phyloP scores from a whole-genome alignment of 768 basidiomycete genomes.

The Leccinum incarnatum region DNA sequence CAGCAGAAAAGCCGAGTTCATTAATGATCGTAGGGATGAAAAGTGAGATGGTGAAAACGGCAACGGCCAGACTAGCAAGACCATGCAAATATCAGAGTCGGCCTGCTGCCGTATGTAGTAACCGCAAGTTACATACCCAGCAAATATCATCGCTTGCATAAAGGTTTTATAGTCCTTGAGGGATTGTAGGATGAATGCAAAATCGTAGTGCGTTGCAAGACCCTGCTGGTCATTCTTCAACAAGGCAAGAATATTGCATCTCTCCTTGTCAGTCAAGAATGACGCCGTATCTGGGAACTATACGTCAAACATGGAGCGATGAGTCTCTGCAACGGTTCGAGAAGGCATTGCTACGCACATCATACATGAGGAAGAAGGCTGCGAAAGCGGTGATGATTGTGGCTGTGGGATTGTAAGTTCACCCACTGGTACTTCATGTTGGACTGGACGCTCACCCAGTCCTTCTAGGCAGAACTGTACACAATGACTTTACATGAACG shows the following conservation, averaged over 20 bases:
- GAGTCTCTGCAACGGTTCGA: slow-evolving; percentile 4
- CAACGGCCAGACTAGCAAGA: slow-evolving; percentile 36
- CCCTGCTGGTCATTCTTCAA: slow-evolving; percentile 45
- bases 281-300: slow-evolving; percentile 58
- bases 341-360: slow-evolving; percentile 30
- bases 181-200: slow-evolving; percentile 48
- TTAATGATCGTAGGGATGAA: slow-evolving; percentile 51
- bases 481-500: slow-evolving; percentile 4
- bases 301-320: background rate
- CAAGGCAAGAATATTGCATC: slow-evolving; percentile 30
- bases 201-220: slow-evolving; percentile 44
- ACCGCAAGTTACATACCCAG: slow-evolving; percentile 32
- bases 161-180: slow-evolving; percentile 44
- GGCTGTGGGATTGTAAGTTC: slow-evolving; percentile 9
- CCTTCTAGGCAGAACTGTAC: slow-evolving; percentile 34
- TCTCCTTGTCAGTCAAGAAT: slow-evolving; percentile 50
- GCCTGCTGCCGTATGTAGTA: background rate
- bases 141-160: slow-evolving; percentile 36
- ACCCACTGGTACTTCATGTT: background rate
- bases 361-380: slow-evolving; percentile 52
- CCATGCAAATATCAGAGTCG: slow-evolving; percentile 1
- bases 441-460: slow-evolving; percentile 14
- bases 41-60: slow-evolving; percentile 45
- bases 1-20: slow-evolving; percentile 49
- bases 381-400: slow-evolving; percentile 23